Base-by-base conservation (phyloP, 306 rosid species). In the Vigna unguiculata region DNA sequence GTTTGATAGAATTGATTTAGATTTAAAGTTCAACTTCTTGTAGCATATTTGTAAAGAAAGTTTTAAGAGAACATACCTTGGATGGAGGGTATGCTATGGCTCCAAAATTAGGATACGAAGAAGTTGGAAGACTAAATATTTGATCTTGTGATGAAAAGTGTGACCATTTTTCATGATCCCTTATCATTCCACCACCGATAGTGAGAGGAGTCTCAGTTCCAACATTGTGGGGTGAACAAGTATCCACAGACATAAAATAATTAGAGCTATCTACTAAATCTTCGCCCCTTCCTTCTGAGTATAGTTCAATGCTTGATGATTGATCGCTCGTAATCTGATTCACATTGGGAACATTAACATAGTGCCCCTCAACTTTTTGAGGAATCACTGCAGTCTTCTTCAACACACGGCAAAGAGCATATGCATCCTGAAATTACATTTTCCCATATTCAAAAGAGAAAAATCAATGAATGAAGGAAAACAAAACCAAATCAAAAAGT, bases 341-440 rank as follows among this genome's bases (percentile, higher is more conserved):
- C 6, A 63, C 75, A 75, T 82, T 81, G 17, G 83, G 80, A 10
- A 77, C 67, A 25, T 81, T 82, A 24, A 67, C 91, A 68, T 83
- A 88, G 14, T 83, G 87, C 7, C 85, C 96, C 22, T 69, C 97
- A 25, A 86, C 80, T 81, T 90, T 94, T 30, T 94, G 94, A 1
- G 78, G 77, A 32, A 84, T 79, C 30, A 79, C 74, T n/a, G 89
- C 22, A 25, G 70, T 91, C 82, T 94, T 94, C 88, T 94, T 94
- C 70, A 91, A 82, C 63, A 94, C 84, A 21, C 98, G 96, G 51
- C 98, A 91, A 28, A 94, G 88, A 1, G 98, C 94, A 83, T 94
- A 94, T 0, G 95, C 97, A 80, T 94, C 98, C 98, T 94, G 84
- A 46, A 45, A 19, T 17, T 57, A 43, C 13, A 17, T 20, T 58